A percentile compares a stretch with the other conserved stretches of the same genome.
Conservation (phyloP, 179 eudicot genomes). For the Gypsophila paniculata region DNA sequence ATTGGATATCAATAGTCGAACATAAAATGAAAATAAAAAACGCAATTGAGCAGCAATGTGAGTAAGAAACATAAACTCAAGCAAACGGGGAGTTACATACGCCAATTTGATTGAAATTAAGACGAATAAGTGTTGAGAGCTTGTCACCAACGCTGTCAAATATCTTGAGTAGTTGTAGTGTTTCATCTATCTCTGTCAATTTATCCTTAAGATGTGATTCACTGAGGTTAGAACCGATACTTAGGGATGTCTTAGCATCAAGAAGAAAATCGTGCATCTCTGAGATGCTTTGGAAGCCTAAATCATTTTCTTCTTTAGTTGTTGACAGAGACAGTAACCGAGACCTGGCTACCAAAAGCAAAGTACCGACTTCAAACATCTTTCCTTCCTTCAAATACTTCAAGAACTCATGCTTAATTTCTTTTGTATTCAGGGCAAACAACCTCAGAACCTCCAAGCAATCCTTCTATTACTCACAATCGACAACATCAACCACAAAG, state of each 20-base stretch:
- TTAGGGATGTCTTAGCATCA: too few relatives aligned
- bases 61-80: too few relatives aligned
- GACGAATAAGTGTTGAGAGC: background rate
- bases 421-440: constrained; percentile 4
- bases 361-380: background rate
- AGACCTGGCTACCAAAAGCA: constrained; percentile 9
- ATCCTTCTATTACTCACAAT: background rate
- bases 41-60: too few relatives aligned
- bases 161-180: constrained; percentile 7
- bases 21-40: too few relatives aligned
- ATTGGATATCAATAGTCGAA: too few relatives aligned
- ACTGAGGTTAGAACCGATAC: too few relatives aligned
- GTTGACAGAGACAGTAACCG: background rate
- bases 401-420: constrained; percentile 5
- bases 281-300: constrained; percentile 1
- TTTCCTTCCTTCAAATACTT: constrained; percentile 6
- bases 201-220: too few relatives aligned
- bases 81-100: too few relatives aligned
- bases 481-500: background rate
- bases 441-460: constrained; percentile 11
- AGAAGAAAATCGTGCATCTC: constrained; percentile 1
- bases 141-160: constrained; percentile 11
- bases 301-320: background rate
- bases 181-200: background rate
- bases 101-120: too few relatives aligned